A percentile compares a stretch with the other conserved stretches of the same genome.
These are phyloP conservation scores for Stentor coeruleus DNA, from an alignment of 73 alveolate species.

Conservation along the genomic window DNA sequence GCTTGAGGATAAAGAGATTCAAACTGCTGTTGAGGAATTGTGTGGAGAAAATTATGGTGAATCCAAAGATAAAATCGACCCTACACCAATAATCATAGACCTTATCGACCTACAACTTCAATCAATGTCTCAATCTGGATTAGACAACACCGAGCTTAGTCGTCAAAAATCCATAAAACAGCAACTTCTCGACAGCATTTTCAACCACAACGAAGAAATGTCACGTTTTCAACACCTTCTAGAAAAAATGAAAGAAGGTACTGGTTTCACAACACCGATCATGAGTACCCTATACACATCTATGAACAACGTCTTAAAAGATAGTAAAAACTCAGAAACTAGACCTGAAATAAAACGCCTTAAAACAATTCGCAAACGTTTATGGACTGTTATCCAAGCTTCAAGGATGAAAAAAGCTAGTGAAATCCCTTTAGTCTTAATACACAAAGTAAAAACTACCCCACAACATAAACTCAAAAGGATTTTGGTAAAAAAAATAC, in stretches of 20 bases:
- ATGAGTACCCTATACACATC: neutral
- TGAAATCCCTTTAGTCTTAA: neutral
- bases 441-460: neutral
- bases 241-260: neutral
- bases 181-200: neutral
- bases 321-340: neutral
- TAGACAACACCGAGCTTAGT: neutral
- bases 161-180: neutral
- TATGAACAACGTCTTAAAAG: neutral
- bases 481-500: neutral
- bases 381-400: conserved; percentile 6
- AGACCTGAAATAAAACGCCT: neutral
- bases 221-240: neutral
- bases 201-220: neutral
- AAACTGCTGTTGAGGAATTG: neutral
- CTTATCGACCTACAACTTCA: conserved; percentile 8
- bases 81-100: neutral
- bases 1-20: neutral
- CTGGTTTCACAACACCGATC: neutral
- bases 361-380: neutral
- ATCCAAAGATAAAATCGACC: neutral
- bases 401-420: neutral
- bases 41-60: neutral
- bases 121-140: neutral
- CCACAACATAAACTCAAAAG: conserved; percentile 13